These are phyloP conservation scores for Lasiosphaeriaceae sp. DNA, from an alignment of 495 filamentous ascomycete genomes.

Conservation along the genomic window DNA sequence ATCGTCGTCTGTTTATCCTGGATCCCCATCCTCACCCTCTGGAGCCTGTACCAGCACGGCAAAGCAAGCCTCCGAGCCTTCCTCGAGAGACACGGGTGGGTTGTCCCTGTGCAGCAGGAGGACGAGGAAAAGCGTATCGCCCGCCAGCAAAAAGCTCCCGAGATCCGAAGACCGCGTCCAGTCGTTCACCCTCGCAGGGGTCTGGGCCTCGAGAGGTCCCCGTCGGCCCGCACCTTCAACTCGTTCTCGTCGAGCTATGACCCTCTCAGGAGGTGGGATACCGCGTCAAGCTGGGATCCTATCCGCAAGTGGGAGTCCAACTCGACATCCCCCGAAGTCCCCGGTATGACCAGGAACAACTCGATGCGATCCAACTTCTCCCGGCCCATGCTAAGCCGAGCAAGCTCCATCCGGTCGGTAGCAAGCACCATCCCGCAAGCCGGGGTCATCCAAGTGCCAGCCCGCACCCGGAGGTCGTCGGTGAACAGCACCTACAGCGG, in stretches of 20 bases:
- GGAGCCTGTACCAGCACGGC: conserved; percentile 12
- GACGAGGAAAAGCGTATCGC: conserved; percentile 2
- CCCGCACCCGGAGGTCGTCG: conserved; percentile 12
- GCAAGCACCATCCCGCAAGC: conserved; percentile 2
- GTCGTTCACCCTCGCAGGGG: background rate
- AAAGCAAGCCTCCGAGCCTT: background rate
- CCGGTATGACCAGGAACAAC: conserved; percentile 1
- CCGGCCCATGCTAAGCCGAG: conserved; percentile 7
- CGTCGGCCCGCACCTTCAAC: conserved; percentile 6
- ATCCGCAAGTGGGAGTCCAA: background rate
- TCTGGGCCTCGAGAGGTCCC: conserved; percentile 2
- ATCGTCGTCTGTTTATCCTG: conserved; percentile 16
- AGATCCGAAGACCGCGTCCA: conserved; percentile 9
- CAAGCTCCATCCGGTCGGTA: conserved; percentile 11
- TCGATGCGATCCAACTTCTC: conserved; percentile 5
- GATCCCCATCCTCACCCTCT: conserved; percentile 10
- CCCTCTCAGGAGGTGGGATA: conserved; percentile 6
- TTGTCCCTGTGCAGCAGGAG: background rate
- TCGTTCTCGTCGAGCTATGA: conserved; percentile 3
- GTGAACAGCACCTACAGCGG: background rate
- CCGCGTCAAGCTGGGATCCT: conserved; percentile 9
- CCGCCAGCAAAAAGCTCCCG: conserved; percentile 9
- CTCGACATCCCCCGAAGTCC: background rate
- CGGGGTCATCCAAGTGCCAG: background rate
- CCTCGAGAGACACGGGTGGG: conserved; percentile 8